These are phyloP conservation scores for Podospora fimiseda DNA, from an alignment of 495 filamentous ascomycete species.

Conservation along the genomic window DNA sequence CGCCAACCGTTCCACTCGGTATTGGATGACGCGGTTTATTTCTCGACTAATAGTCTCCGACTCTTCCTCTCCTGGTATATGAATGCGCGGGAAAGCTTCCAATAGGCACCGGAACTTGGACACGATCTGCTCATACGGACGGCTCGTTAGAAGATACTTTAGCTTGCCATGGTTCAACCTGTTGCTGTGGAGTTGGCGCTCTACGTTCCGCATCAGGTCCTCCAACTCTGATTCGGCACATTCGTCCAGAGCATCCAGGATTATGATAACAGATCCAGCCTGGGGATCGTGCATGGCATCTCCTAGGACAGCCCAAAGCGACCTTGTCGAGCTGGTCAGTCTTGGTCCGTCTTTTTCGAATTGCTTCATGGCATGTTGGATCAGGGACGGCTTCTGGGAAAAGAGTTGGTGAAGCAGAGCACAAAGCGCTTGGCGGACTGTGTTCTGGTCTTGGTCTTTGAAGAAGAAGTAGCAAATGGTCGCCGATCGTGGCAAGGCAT, in stretches of 20 bases:
- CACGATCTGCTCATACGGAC: constrained; percentile 39
- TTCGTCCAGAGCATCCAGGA: constrained; percentile 47
- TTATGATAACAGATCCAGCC: constrained; percentile 40
- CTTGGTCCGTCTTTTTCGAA: not conserved
- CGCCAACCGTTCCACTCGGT: not conserved
- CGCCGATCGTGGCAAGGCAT: constrained; percentile 14
- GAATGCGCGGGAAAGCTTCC: no score
- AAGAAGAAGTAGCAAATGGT: constrained; percentile 53
- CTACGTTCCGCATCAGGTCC: no score
- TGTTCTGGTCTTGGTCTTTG: constrained; percentile 47
- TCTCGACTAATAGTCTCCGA: constrained; percentile 5
- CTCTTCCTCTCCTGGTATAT: constrained; percentile 7
- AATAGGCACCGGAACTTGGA: constrained; percentile 24
- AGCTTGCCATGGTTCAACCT: constrained; percentile 20
- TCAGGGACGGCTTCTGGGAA: constrained; percentile 19
- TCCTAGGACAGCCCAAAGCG: not conserved
- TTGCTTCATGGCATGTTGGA: constrained; percentile 25
- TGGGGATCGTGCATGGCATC: constrained; percentile 23
- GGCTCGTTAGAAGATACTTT: constrained; percentile 47
- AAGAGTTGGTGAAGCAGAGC: constrained; percentile 47
- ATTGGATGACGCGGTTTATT: constrained; percentile 8
- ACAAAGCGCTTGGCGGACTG: constrained; percentile 31
- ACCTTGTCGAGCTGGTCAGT: not conserved
- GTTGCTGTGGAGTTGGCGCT: no score
- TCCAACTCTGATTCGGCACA: constrained; percentile 17